Evolutionary conservation across 129 eudicot genomes (phyloP), one percentile per base, ranked within the genome.

Genomic region (Dittrichia graveolens): DNA sequence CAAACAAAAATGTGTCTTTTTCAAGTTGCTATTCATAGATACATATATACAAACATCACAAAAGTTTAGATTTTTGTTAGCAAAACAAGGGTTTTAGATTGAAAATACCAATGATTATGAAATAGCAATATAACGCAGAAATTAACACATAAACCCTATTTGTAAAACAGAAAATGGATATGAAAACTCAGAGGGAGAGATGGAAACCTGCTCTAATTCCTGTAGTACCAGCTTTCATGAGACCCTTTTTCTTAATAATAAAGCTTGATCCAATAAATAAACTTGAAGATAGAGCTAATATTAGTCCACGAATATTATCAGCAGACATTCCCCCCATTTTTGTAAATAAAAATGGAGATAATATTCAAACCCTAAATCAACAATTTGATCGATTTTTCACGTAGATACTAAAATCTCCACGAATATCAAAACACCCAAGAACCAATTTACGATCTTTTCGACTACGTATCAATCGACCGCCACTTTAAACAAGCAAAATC

Each of bases 201-300:
- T 38, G 4, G 8, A 68, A 65, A 92, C 98, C 90, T 92, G 98
- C 98, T 79, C 98, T 71, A 55, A 56, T 65, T 65, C 98, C 98
- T 18, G 84, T 40, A 67, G 82, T 74, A 40, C 91, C 91, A 68
- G 98, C 94, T 43, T 44, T 89, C 69, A 65, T 85, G 41, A 92
- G 91, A 73, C 98, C 98, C 14, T 86, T 92, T 58, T 92, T 92
- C 91, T 92, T 92, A 8, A 92, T 82, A 31, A 91, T 91, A 68
- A 86, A 91, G 60, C 97, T 91, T 9, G 97, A 71, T 59, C 97
- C 97, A 79, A 92, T 92, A 55, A 92, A 92, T 31, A 89, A 31
- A 73, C 98, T 89, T 44, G 98, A 92, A 31, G 96, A 86, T 39
- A 92, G 9, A 44, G 98, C 98, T 70, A 92, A 85, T 48, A 80